Evolutionary conservation across 2,329 filamentous ascomycete species (phyloP), one percentile per base, ranked within the genome.

Genomic region (Hortaea werneckii): DNA sequence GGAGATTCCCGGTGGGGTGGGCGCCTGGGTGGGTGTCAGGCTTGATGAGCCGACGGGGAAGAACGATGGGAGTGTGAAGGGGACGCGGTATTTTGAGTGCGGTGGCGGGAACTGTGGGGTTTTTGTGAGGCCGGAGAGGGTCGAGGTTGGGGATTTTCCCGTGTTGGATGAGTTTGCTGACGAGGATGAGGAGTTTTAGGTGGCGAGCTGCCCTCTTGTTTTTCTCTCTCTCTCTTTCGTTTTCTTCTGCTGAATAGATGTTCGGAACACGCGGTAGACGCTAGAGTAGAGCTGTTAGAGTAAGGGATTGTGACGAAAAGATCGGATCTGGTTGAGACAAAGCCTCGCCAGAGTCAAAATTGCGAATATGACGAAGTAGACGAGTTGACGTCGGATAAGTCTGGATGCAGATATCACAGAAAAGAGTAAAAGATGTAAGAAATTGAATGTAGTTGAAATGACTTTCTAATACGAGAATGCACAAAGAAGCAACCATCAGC

Each of bases 21-120:
- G 67, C 12, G 57, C 67, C 68, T 92, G 86, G 86, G 72, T 90
- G 13, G 86, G 85, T 37, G 71, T 92, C 43, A 62, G 63, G 26
- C 74, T 89, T 44, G 85, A 90, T 61, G 85, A 90, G 66, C 85
- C 86, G 1, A 82, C 83, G 38, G 86, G 85, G 46, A 87, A 85
- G 71, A 92, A 90, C 59, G 85, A 90, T 63, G 86, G 87, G 49
- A 82, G 79, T 56, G 78, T 88, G 54, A 66, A 67, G 47, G 72
- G 71, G 37, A 76, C 74, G 53, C 73, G 80, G 53, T 90, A 89
- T 67, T 92, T 87, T 75, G 71, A 77, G 42, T 81, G 80, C 44
- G 63, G 70, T 51, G n/a, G n/a, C 9, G 68, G 79, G 48, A 89
- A 87, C 63, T 79, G 78, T 56, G 86, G 86, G 30, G 82, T 87